Base-by-base conservation (phyloP, 495 filamentous ascomycete species). In the Lasiosphaeria ovina region DNA sequence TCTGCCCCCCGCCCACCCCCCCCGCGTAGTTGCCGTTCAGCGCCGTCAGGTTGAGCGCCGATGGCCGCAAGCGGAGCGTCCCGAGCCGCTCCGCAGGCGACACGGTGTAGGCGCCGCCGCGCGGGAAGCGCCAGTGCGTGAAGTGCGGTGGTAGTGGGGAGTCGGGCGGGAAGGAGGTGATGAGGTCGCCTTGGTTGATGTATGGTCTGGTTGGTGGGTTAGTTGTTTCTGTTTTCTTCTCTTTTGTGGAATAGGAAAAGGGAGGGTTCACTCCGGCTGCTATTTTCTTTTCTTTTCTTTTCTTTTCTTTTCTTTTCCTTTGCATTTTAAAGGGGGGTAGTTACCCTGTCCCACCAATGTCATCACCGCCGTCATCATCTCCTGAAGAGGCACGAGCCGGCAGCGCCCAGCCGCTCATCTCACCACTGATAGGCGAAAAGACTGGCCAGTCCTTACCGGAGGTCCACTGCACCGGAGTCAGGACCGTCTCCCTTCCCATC, bases 401-500 rank as follows among this genome's bases (percentile, higher is more conserved):
- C 16, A 81, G 65, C 6, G 68, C 66, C 76, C 76, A 78, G 54
- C 77, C 75, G 45, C 57, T 76, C 72, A 80, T 76, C 50, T 69
- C 56, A 12, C 81, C 81, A 42, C 67, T 63, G 64, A 85, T 72
- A 4, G 69, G 72, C 16, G 77, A 71, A 60, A 74, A 76, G 8
- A 75, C 51, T 0, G 81, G 81, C 24, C 24, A 24, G 63, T 64
- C 77, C 35, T 77, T 57, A 3, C 67, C 74, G 0, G 68, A 57
- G 1, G 71, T 57, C 85, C 84, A 89, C 35, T 66, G 72, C 0
- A 82, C 82, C 0, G 81, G 74, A 3, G 77, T 76, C 54, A 89
- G 71, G 31, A 85, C 71, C 0, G 82, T 83, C 68, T 87, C 86
- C 0, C 85, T 68, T 31, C 82, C 84, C 83, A 87, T 85, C 32